Conservation (phyloP, 2,329 filamentous ascomycete species). For the Hymenoscyphus fraxineus region DNA sequence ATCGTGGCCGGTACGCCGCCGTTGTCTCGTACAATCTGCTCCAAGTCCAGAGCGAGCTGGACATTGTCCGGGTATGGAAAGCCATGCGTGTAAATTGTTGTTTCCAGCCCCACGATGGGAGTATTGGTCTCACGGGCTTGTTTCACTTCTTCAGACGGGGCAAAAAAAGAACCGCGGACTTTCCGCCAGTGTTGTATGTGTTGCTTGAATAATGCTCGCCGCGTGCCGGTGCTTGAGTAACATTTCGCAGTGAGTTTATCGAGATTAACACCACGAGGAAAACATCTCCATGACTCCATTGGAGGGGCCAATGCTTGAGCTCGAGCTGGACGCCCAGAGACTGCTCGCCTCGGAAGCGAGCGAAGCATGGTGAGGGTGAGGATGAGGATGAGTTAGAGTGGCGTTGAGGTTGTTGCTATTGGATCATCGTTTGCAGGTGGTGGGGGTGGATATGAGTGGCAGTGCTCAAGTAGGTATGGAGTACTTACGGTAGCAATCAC, state of each 20-base stretch:
- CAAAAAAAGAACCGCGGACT: background rate
- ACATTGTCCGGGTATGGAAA: conserved; percentile 70
- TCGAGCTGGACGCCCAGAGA: too few relatives aligned
- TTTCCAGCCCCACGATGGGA: conserved; percentile 89
- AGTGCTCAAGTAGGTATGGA: background rate
- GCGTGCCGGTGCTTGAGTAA: too few relatives aligned
- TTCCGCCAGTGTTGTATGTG: background rate
- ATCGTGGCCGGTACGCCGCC: conserved; percentile 89
- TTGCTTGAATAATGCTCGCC: background rate
- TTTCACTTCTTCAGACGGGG: background rate
- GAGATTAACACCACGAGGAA: too few relatives aligned
- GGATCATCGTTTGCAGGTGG: background rate
- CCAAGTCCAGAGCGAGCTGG: conserved; percentile 70
- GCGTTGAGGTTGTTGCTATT: background rate
- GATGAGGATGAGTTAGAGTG: background rate
- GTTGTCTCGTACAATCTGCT: conserved; percentile 73
- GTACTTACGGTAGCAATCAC: background rate
- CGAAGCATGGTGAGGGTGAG: background rate
- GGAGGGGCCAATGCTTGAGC: too few relatives aligned
- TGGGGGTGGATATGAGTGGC: too few relatives aligned
- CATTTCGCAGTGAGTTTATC: too few relatives aligned
- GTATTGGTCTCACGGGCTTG: conserved; percentile 43
- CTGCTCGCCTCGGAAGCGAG: background rate
- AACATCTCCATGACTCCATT: too few relatives aligned
- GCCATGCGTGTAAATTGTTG: conserved; percentile 96